These are phyloP conservation scores for Wickerhamiella sergipiensis DNA, from an alignment of 805 yeast genomes.

Conservation along the genomic window DNA sequence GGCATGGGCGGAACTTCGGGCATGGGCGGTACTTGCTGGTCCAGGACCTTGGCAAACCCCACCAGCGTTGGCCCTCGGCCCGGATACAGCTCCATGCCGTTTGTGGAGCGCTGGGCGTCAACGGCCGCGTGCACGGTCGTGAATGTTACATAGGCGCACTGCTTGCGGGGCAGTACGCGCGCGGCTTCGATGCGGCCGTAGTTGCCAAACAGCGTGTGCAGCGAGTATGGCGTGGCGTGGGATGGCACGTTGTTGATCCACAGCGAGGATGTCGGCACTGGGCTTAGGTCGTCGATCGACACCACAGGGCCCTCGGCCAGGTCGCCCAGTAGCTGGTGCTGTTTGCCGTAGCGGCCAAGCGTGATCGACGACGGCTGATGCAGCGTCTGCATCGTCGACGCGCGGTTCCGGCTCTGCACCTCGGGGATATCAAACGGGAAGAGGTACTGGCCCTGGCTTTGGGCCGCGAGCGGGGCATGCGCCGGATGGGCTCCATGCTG, in stretches of 20 bases:
- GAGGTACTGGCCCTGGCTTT: too few relatives aligned
- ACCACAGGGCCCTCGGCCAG: slow-evolving; percentile 1
- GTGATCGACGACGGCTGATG: slow-evolving; percentile 9
- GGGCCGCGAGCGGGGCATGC: too few relatives aligned
- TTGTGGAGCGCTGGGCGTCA: slow-evolving; percentile 61
- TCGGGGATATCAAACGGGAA: background rate
- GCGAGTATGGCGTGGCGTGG: slow-evolving; percentile 36
- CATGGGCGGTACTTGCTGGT: slow-evolving; percentile 10
- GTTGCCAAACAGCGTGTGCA: slow-evolving; percentile 44
- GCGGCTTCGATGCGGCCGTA: slow-evolving; percentile 53
- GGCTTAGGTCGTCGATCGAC: slow-evolving; percentile 12
- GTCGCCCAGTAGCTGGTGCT: slow-evolving; percentile 7
- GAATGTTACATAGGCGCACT: slow-evolving; percentile 57
- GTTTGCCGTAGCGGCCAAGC: slow-evolving; percentile 11
- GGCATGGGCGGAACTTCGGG: background rate
- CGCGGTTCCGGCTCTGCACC: slow-evolving; percentile 2
- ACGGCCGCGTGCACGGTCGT: slow-evolving; percentile 60
- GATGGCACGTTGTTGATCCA: slow-evolving; percentile 72
- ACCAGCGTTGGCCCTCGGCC: slow-evolving; percentile 63
- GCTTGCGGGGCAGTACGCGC: slow-evolving; percentile 36
- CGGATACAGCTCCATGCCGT: slow-evolving; percentile 70
- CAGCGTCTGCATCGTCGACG: background rate
- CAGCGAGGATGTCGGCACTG: slow-evolving; percentile 36
- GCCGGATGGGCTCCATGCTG: background rate
- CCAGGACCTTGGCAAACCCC: slow-evolving; percentile 65